These are phyloP conservation scores for Schoenoplectus triqueter DNA, from an alignment of 202 grass and related monocot species.

Conservation along the genomic window DNA sequence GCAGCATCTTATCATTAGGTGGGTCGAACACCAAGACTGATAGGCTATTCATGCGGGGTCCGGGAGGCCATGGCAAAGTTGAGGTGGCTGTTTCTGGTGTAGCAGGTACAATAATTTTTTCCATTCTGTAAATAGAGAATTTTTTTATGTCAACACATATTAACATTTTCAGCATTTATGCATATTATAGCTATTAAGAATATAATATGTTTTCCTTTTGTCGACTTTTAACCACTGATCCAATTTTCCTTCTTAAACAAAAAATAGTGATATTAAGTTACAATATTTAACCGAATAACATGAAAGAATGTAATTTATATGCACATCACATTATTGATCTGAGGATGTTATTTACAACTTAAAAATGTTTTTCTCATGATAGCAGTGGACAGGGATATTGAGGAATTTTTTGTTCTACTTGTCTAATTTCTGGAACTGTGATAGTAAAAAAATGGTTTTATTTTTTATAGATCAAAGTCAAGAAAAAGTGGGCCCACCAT, in stretches of 20 bases:
- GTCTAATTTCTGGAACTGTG: conserved; percentile 29
- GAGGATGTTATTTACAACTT: neutral
- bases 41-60: conserved; percentile 89
- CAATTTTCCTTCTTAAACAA: neutral
- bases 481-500: conserved; percentile 32
- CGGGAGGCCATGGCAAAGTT: conserved; percentile 88
- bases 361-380: neutral
- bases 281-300: neutral
- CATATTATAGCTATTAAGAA: neutral
- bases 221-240: neutral
- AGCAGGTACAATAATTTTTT: conserved; percentile 51
- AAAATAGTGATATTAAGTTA: neutral
- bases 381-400: neutral
- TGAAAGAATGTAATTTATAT: neutral
- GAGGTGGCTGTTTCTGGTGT: conserved; percentile 98
- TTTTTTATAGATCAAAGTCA: conserved; percentile 68
- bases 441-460: neutral
- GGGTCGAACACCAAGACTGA: conserved; percentile 63
- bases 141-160: conserved; percentile 35
- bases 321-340: conserved; percentile 20
- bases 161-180: neutral
- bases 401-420: neutral
- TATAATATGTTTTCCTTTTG: neutral
- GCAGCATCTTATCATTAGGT: conserved; percentile 74
- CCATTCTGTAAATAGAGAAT: neutral